These are phyloP conservation scores for Xylariaceae sp. DNA, from an alignment of 2,329 filamentous ascomycete genomes.

Conservation along the genomic window DNA sequence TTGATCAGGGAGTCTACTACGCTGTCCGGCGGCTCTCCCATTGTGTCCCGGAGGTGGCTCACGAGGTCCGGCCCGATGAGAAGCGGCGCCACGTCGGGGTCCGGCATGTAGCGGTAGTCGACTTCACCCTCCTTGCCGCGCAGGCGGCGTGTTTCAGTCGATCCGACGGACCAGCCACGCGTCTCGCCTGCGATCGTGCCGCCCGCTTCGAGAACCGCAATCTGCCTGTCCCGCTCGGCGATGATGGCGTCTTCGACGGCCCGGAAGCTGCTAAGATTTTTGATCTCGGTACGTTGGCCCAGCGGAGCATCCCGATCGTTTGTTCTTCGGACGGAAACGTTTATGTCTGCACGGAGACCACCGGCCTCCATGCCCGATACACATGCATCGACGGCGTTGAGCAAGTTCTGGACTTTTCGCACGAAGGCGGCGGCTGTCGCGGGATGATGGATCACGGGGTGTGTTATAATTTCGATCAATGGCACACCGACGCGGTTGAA, in stretches of 20 bases:
- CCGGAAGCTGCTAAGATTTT: constrained; percentile 92
- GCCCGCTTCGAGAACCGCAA: constrained; percentile 70
- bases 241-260: constrained; percentile 92
- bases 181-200: constrained; percentile 79
- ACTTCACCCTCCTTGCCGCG: constrained; percentile 95
- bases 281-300: constrained; percentile 92
- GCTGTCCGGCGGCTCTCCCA: constrained; percentile 70
- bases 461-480: constrained; percentile 90
- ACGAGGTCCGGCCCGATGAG: constrained; percentile 70
- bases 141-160: constrained; percentile 73
- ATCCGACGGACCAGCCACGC: constrained; percentile 84
- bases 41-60: constrained; percentile 53
- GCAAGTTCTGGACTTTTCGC: constrained; percentile 76
- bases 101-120: constrained; percentile 98
- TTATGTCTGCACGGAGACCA: constrained; percentile 87
- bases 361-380: constrained; percentile 91
- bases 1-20: constrained; percentile 59
- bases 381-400: constrained; percentile 78
- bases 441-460: constrained; percentile 82
- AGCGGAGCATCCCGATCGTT: constrained; percentile 47
- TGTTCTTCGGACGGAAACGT: constrained; percentile 74
- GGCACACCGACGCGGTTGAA: constrained; percentile 91
- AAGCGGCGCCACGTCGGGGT: constrained; percentile 82
- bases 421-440: constrained; percentile 84
- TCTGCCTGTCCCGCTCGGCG: constrained; percentile 86